A percentile compares a stretch with the other conserved stretches of the same genome.
Conservation (phyloP, 2,329 filamentous ascomycete genomes). For the Aspergillus tubingensis region DNA sequence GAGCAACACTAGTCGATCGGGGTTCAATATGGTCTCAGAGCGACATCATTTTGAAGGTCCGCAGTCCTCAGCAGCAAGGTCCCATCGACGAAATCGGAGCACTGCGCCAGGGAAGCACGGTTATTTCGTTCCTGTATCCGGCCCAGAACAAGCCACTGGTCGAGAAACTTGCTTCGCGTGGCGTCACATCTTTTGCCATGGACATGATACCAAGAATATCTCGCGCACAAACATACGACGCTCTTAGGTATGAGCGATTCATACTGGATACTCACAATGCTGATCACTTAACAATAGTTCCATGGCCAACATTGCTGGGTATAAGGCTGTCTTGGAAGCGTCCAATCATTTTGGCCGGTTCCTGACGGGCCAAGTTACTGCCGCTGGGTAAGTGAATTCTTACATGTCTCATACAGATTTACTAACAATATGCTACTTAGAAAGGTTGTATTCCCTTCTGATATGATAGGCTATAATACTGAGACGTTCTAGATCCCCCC, state of each 20-base stretch:
- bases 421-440: slow-evolving; percentile 29
- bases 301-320: slow-evolving; percentile 93
- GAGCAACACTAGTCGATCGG: slow-evolving; percentile 72
- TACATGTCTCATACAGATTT: slow-evolving; percentile 5
- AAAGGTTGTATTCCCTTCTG: slow-evolving; percentile 23
- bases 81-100: slow-evolving; percentile 66
- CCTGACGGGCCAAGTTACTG: slow-evolving; percentile 84
- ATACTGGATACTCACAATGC: not conserved
- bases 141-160: slow-evolving; percentile 76
- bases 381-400: slow-evolving; percentile 62
- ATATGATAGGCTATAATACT: not conserved
- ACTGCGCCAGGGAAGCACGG: slow-evolving; percentile 68
- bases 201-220: slow-evolving; percentile 91
- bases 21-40: slow-evolving; percentile 71
- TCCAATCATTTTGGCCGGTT: slow-evolving; percentile 89
- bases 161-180: slow-evolving; percentile 68
- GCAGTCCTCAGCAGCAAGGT: slow-evolving; percentile 65
- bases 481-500: slow-evolving; percentile 69
- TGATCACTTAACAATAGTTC: slow-evolving; percentile 56
- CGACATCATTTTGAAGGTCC: slow-evolving; percentile 82
- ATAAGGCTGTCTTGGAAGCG: slow-evolving; percentile 87
- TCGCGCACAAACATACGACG: slow-evolving; percentile 84
- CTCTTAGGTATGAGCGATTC: slow-evolving; percentile 53
- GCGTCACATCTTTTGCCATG: slow-evolving; percentile 82
- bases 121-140: slow-evolving; percentile 83